These are phyloP conservation scores for Liquidambar formosana DNA, from an alignment of 164 flowering plant genomes.

Conservation along the genomic window DNA sequence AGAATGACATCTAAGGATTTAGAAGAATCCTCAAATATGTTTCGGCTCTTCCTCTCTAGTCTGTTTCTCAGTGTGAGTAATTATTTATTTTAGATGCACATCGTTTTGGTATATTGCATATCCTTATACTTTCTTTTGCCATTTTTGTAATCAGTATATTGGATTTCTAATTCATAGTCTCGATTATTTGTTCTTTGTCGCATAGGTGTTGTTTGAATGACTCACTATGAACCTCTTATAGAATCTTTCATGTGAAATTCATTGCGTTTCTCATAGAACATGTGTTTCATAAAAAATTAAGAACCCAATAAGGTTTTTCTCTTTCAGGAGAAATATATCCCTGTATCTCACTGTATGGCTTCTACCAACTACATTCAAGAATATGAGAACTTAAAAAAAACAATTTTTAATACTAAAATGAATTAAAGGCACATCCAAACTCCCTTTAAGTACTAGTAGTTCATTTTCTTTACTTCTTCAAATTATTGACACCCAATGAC, in stretches of 20 bases:
- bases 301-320: too few relatives aligned
- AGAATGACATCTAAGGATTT: slow-evolving; percentile 64
- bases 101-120: not conserved
- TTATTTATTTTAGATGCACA: not conserved
- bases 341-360: not conserved
- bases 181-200: not conserved
- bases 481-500: not conserved
- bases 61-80: slow-evolving; percentile 81
- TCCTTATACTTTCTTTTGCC: not conserved
- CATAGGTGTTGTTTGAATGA: not conserved
- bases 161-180: not conserved
- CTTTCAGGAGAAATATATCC: not conserved
- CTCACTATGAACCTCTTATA: not conserved
- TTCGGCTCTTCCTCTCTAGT: slow-evolving; percentile 80
- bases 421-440: not conserved
- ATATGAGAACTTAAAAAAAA: too few relatives aligned
- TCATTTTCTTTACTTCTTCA: not conserved
- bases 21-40: slow-evolving; percentile 76
- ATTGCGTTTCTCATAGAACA: not conserved
- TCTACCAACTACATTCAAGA: not conserved
- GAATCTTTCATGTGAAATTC: not conserved
- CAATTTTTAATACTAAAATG: too few relatives aligned
- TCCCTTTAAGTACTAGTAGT: not conserved
- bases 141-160: not conserved
- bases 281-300: not conserved